Evolutionary conservation across 192 early-diverging fungal species (phyloP), one percentile per base, ranked within the genome.

Genomic region (Backusella psychrophila): DNA sequence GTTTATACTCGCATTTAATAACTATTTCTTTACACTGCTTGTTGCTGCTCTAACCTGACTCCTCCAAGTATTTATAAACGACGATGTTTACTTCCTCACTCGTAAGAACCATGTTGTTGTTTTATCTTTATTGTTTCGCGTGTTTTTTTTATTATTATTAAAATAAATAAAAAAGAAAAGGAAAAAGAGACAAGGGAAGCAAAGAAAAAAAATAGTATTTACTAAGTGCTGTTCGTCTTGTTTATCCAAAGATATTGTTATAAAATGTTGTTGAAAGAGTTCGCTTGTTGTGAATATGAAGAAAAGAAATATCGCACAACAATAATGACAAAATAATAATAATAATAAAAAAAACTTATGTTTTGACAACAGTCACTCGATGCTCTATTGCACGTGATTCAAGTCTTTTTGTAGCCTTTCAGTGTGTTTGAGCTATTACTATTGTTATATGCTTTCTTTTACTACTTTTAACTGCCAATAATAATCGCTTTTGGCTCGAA

Each of bases 11-110:
- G 11, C 2, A 39, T 36, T 56, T 73, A 59, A 26, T n/a, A 56
- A 56, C 15, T 49, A 5, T 44, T 8, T 9, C 38, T 39, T 53
- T 21, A 21, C 23, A 21, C 17, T 53, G 6, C 9, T 69, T 35
- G 38, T 23, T 41, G n/a, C 17, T 21, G 14, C 52, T 23, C 42
- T 35, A 84, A 92, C 93, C 95, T 59, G 94, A 95, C 81, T 97
- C 96, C 73, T 91, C 84, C 15, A 97, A 88, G 78, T 97, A 97
- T 75, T 94, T 87, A 84, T 91, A 94, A 26, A 97, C 88, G 34
- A 97, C 86, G 76, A 95, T 93, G 79, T 97, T 97, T 56, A 97
- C 90, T 80, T 97, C 92, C 72, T 95, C 93, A 81, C 90, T 93
- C 63, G 90, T 92, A 31, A 96, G 86, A 49, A 89, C 87, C 92